These are phyloP conservation scores for Lentinula lateritia DNA, from an alignment of 768 basidiomycete species.

Conservation along the genomic window DNA sequence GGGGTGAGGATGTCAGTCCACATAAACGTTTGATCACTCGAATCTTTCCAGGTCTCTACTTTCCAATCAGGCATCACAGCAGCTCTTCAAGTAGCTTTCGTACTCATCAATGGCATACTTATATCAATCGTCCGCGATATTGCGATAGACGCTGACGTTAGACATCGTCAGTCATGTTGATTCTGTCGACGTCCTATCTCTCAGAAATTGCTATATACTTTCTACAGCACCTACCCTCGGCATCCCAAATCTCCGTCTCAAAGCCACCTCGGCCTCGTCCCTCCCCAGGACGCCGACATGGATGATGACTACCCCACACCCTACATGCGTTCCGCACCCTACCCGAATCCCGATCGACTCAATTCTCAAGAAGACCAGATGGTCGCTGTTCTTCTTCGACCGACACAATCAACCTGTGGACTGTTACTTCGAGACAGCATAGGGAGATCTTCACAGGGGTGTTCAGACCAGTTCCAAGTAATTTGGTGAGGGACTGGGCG, in stretches of 20 bases:
- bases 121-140: conserved; percentile 1
- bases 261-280: conserved; percentile 74
- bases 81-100: background rate
- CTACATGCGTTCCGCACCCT: conserved; percentile 80
- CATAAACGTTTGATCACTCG: too few species aligned
- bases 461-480: conserved; percentile 83
- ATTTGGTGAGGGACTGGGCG: conserved; percentile 73
- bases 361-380: conserved; percentile 47
- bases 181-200: background rate
- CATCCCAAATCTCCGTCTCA: conserved; percentile 8
- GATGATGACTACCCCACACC: conserved; percentile 31
- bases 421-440: conserved; percentile 70
- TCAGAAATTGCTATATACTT: too few species aligned
- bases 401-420: conserved; percentile 57
- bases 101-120: conserved; percentile 1
- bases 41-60: background rate
- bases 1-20: background rate
- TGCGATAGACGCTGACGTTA: background rate
- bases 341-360: conserved; percentile 63
- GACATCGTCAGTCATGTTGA: background rate
- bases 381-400: conserved; percentile 79
- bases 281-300: conserved; percentile 53
- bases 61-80: conserved; percentile 8
- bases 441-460: conserved; percentile 81
- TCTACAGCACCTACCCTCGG: conserved; percentile 7